Evolutionary conservation across 2,329 filamentous ascomycete species (phyloP), one percentile per base, ranked within the genome.

Genomic region (Aspergillus tamarii): DNA sequence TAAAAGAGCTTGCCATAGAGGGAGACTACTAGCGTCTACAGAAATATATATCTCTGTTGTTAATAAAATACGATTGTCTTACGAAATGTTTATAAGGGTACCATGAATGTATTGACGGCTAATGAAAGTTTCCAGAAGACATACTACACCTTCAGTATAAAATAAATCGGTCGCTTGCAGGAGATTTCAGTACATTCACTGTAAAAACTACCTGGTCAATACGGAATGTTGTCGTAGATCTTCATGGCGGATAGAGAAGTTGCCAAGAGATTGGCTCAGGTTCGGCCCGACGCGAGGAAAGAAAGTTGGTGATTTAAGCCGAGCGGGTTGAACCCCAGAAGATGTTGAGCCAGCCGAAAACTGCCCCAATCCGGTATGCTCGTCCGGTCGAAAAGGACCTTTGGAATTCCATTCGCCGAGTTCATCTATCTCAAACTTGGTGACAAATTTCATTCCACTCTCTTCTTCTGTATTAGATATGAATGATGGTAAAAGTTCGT

Each of bases 21-120:
- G 4, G 10, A 12, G 32, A 7, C 5, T 5, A 8, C 3, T 1
- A 0, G 6, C 14, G 2, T 16, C 0, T 5, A 0, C 0, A 5
- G 2, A 16, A 7, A 36, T 36, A 36, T 36, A 36, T 36, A 36
- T 36, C 12, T 14, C 5, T 36, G 3, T 16, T 14, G 12, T 36
- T 5, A 1, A 14, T 36, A 4, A 14, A 12, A 12, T 1, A 16
- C 1, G 34, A 36, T 12, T 14, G 12, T 1, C 12, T 36, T 36
- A 12, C 4, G 34, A 12, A 2, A 14, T 36, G 4, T 5, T 6
- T 5, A 36, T 0, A 36, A 5, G 12, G 4, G 4, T 36, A 14
- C 12, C 34, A 16, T 34, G 3, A 34, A 9, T 16, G 34, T 36
- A 36, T 1, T 2, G 6, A 16, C 2, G 0, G 14, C 5, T 36